Conservation (phyloP, 148 eudicot genomes). For the Simmondsia chinensis region DNA sequence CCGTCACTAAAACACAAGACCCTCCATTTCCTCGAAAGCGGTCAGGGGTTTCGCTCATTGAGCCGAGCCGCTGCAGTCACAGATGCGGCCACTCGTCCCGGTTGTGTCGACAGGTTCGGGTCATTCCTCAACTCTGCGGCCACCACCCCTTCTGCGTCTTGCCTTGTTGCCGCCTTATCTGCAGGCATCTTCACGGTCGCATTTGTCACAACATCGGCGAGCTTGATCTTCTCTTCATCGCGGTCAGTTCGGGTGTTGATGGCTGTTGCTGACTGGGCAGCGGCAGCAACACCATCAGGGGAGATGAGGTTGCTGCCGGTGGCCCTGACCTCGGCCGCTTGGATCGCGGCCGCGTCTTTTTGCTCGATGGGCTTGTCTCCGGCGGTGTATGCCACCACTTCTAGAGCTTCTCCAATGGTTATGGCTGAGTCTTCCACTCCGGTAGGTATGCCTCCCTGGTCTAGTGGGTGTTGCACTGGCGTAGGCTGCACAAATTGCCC, state of each 20-base stretch:
- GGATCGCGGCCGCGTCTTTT: slow-evolving; percentile 32
- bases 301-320: slow-evolving; percentile 16
- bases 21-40: too few species aligned
- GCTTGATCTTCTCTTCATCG: slow-evolving; percentile 22
- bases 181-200: slow-evolving; percentile 32
- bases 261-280: slow-evolving; percentile 31
- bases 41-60: slow-evolving; percentile 16
- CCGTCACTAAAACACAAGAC: too few species aligned
- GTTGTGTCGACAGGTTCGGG: slow-evolving; percentile 24
- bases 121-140: slow-evolving; percentile 48
- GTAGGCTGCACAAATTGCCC: slow-evolving; percentile 16
- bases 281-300: slow-evolving; percentile 23
- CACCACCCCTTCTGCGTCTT: slow-evolving; percentile 51
- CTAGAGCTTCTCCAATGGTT: slow-evolving; percentile 39
- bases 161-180: slow-evolving; percentile 45
- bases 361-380: slow-evolving; percentile 28
- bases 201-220: slow-evolving; percentile 27
- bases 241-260: slow-evolving; percentile 8
- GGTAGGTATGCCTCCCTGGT: not conserved
- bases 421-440: slow-evolving; percentile 1
- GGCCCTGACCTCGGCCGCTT: slow-evolving; percentile 33
- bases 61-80: slow-evolving; percentile 45
- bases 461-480: slow-evolving; percentile 15
- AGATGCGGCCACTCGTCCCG: slow-evolving; percentile 41
- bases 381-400: slow-evolving; percentile 19